phyloP scores from a whole-genome alignment of 208 protist species.

The Wallacemonas sp. region DNA sequence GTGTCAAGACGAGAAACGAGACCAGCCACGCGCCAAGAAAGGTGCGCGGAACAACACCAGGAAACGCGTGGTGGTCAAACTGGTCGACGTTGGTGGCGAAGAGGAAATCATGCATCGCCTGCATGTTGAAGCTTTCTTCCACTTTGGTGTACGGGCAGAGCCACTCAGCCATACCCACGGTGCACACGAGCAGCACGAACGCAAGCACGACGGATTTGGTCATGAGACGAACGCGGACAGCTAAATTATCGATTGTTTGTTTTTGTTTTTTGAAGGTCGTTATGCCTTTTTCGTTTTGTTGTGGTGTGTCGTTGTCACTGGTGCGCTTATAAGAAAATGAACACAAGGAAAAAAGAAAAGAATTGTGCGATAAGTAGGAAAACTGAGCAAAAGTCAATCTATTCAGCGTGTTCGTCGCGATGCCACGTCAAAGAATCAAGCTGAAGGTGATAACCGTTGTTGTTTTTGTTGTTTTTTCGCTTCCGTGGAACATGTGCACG shows the following conservation, averaged over 20 bases:
- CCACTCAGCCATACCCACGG: constrained; percentile 45
- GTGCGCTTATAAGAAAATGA: constrained; percentile 15
- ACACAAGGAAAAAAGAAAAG: not conserved
- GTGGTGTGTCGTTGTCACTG: no score
- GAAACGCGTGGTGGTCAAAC: constrained; percentile 92
- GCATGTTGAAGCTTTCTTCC: constrained; percentile 95
- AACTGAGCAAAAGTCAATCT: no score
- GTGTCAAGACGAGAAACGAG: constrained; percentile 19
- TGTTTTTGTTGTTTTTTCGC: not conserved
- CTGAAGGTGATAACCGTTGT: no score
- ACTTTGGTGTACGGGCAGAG: constrained; percentile 88
- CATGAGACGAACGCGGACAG: no score
- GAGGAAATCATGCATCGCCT: constrained; percentile 93
- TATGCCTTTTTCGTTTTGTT: no score
- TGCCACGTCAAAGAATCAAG: no score
- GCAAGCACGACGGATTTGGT: not conserved
- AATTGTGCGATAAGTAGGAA: not conserved
- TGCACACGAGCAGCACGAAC: constrained; percentile 17
- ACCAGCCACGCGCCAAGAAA: constrained; percentile 85
- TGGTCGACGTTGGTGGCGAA: constrained; percentile 35
- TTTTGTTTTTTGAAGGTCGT: not conserved
- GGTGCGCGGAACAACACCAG: constrained; percentile 93
- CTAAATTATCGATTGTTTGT: not conserved
- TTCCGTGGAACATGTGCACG: no score
- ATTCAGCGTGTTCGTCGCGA: no score